phyloP scores from a whole-genome alignment of 2,329 filamentous ascomycete species.

The Aspergillus carbonarius region DNA sequence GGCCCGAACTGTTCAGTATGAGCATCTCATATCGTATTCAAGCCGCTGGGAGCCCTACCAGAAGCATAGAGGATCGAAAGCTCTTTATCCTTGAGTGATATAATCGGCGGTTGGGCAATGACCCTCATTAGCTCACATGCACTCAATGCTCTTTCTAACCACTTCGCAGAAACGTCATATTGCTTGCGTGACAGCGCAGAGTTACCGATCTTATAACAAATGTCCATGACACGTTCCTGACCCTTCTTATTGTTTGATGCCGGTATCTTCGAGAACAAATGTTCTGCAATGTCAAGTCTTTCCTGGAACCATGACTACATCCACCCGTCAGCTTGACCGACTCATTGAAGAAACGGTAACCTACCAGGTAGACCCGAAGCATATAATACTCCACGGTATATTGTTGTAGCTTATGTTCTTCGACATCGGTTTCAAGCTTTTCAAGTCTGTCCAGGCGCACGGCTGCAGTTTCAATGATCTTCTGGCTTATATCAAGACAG shows the following conservation, averaged over 20 bases:
- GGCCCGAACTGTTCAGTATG: slow-evolving; percentile 27
- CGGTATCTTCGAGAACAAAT: slow-evolving; percentile 66
- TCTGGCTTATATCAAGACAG: slow-evolving; percentile 59
- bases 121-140: slow-evolving; percentile 53
- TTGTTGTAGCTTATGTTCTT: slow-evolving; percentile 13
- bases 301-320: slow-evolving; percentile 70
- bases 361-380: slow-evolving; percentile 66
- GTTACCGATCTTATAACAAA: slow-evolving; percentile 71
- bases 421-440: slow-evolving; percentile 7
- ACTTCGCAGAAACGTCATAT: slow-evolving; percentile 60
- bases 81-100: slow-evolving; percentile 63
- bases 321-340: slow-evolving; percentile 2
- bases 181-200: slow-evolving; percentile 55
- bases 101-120: slow-evolving; percentile 56
- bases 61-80: slow-evolving; percentile 65
- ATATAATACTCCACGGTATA: slow-evolving; percentile 61
- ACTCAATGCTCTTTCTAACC: slow-evolving; percentile 69
- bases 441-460: slow-evolving; percentile 49
- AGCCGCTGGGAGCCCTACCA: slow-evolving; percentile 42
- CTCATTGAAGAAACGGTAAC: slow-evolving; percentile 19
- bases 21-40: background rate
- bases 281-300: slow-evolving; percentile 72
- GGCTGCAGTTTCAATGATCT: slow-evolving; percentile 64
- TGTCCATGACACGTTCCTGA: slow-evolving; percentile 58
- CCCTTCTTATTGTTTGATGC: slow-evolving; percentile 44